Evolutionary conservation across 2,329 filamentous ascomycete species (phyloP).

Genomic region (Ascochyta pisi): DNA sequence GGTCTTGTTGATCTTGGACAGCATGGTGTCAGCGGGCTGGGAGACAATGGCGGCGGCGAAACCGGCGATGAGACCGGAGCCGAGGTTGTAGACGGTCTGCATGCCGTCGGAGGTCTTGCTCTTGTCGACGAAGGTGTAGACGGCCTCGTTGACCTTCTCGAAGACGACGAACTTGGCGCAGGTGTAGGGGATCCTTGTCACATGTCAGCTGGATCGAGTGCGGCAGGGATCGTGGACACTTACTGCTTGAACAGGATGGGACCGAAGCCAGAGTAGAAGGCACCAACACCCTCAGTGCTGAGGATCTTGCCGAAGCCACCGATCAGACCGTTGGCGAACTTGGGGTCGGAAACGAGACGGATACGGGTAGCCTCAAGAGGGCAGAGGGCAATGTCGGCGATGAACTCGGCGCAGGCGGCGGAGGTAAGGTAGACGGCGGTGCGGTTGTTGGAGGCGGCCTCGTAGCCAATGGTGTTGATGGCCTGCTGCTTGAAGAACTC

Average conservation of each 20-base stretch:
- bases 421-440: constrained; percentile 80
- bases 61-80: constrained; percentile 83
- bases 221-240: constrained; percentile 9
- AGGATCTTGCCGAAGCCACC: constrained; percentile 83
- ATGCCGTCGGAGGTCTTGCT: constrained; percentile 68
- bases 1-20: constrained; percentile 96
- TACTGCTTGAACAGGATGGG: constrained; percentile 55
- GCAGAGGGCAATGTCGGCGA: constrained; percentile 82
- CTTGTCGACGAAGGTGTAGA: constrained; percentile 76
- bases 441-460: constrained; percentile 74
- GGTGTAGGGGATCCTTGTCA: constrained; percentile 80
- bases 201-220: constrained; percentile 25
- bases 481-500: constrained; percentile 95
- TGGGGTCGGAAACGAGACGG: constrained; percentile 87
- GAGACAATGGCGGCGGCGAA: constrained; percentile 87
- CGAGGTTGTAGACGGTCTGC: constrained; percentile 83
- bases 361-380: constrained; percentile 93
- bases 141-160: constrained; percentile 82
- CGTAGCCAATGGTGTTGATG: constrained; percentile 78
- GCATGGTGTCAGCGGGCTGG: constrained; percentile 92
- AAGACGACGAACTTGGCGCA: constrained; percentile 95
- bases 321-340: constrained; percentile 80
- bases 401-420: constrained; percentile 68
- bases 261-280: constrained; percentile 91
- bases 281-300: constrained; percentile 80